A percentile compares a stretch with the other conserved stretches of the same genome.
phyloP scores from a whole-genome alignment of 2,329 filamentous ascomycete species.

The Magnaporthiopsis poae region DNA sequence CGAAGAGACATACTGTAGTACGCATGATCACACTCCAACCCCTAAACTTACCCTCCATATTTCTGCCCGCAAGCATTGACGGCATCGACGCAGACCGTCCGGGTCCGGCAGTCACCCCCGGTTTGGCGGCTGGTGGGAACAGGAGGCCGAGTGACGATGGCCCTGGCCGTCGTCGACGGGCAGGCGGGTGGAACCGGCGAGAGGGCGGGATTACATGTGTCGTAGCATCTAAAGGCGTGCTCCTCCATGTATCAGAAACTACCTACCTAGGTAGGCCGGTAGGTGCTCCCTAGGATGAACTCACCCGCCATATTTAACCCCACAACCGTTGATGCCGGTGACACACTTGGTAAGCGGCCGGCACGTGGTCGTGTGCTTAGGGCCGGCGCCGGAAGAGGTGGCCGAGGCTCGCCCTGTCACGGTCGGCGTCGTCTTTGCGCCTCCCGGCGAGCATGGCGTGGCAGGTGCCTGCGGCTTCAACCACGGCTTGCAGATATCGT shows the following conservation, averaged over 20 bases:
- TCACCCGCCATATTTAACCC: not conserved
- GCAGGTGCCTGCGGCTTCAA: not conserved
- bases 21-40: no score
- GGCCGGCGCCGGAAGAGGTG: not conserved
- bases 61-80: conserved; percentile 5
- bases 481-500: conserved; percentile 5
- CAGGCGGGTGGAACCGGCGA: not conserved
- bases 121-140: not conserved
- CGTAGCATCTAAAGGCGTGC: conserved; percentile 3
- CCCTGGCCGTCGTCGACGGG: not conserved
- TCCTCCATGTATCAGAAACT: not conserved
- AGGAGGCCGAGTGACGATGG: not conserved
- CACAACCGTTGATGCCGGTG: conserved; percentile 2
- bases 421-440: not conserved
- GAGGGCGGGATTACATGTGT: conserved; percentile 4
- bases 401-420: not conserved
- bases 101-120: not conserved
- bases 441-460: not conserved
- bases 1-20: not conserved
- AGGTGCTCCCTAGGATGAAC: not conserved
- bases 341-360: conserved; percentile 1
- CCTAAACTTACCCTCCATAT: conserved; percentile 1
- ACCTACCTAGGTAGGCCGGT: not conserved
- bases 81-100: conserved; percentile 2
- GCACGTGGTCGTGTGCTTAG: not conserved